Conservation (phyloP, 768 basidiomycete genomes). For the Asterophora parasitica region DNA sequence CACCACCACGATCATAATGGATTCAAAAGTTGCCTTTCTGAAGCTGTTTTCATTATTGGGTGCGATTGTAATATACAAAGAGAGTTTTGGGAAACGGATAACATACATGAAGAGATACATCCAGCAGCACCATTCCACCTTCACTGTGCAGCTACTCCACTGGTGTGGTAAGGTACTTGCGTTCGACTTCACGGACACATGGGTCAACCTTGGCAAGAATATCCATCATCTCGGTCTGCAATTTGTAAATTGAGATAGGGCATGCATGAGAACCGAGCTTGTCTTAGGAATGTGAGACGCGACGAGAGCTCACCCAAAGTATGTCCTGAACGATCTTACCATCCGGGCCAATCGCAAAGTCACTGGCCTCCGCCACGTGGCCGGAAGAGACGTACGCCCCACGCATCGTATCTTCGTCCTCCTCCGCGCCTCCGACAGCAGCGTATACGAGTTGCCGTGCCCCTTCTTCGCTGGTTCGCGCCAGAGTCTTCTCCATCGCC, state of each 20-base stretch:
- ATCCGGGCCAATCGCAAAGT: conserved; percentile 7
- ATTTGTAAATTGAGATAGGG: too few relatives aligned
- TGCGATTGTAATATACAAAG: too few relatives aligned
- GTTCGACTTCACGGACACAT: neutral
- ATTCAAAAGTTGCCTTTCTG: too few relatives aligned
- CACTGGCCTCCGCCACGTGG: conserved; percentile 12
- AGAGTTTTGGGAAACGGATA: too few relatives aligned
- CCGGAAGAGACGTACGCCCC: conserved; percentile 14
- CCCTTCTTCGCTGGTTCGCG: conserved; percentile 18
- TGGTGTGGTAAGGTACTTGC: neutral
- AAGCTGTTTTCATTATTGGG: too few relatives aligned
- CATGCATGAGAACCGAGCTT: too few relatives aligned
- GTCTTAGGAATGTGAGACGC: too few relatives aligned
- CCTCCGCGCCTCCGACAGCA: conserved; percentile 10
- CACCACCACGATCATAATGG: too few relatives aligned
- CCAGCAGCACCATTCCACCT: too few relatives aligned
- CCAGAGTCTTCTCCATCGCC: conserved; percentile 28
- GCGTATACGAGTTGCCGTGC: conserved; percentile 15
- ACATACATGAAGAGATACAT: too few relatives aligned
- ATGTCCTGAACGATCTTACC: conserved; percentile 10
- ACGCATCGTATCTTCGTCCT: conserved; percentile 9
- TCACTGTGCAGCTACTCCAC: neutral
- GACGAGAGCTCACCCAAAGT: conserved; percentile 12
- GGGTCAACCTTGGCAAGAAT: neutral
- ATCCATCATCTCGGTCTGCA: neutral